These are phyloP conservation scores for Metschnikowia shivogae DNA, from an alignment of 805 yeast species.

Conservation along the genomic window DNA sequence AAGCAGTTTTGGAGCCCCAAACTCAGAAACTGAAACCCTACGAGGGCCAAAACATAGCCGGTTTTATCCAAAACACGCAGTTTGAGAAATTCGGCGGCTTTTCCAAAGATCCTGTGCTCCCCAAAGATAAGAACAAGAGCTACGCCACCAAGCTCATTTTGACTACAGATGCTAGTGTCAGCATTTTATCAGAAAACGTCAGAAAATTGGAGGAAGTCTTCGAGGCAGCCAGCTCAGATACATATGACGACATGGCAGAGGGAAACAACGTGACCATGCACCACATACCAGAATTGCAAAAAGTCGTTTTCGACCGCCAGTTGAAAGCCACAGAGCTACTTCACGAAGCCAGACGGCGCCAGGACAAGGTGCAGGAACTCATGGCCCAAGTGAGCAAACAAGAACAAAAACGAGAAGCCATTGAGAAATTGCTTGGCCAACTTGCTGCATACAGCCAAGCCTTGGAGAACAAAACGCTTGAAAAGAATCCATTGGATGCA, in stretches of 20 bases:
- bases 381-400: not conserved
- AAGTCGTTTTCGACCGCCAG: not conserved
- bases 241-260: slow-evolving; percentile 10
- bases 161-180: slow-evolving; percentile 24
- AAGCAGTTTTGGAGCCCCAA: not conserved
- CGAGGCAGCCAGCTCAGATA: slow-evolving; percentile 9
- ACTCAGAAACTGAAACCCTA: not conserved
- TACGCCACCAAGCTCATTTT: slow-evolving; percentile 22
- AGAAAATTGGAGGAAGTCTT: slow-evolving; percentile 12
- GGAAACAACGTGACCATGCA: slow-evolving; percentile 18
- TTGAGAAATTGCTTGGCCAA: slow-evolving; percentile 25
- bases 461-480: slow-evolving; percentile 10
- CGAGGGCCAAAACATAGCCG: slow-evolving; percentile 7
- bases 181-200: slow-evolving; percentile 21
- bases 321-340: slow-evolving; percentile 1
- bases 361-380: slow-evolving; percentile 8
- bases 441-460: slow-evolving; percentile 18
- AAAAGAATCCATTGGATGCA: slow-evolving; percentile 29
- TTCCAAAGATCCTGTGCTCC: not conserved
- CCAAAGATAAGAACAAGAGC: slow-evolving; percentile 11
- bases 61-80: not conserved
- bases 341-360: slow-evolving; percentile 1
- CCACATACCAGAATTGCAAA: slow-evolving; percentile 11
- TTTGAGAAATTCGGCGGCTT: slow-evolving; percentile 20
- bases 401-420: not conserved